Conservation (phyloP, 805 yeast genomes). For the Pichia exigua region DNA sequence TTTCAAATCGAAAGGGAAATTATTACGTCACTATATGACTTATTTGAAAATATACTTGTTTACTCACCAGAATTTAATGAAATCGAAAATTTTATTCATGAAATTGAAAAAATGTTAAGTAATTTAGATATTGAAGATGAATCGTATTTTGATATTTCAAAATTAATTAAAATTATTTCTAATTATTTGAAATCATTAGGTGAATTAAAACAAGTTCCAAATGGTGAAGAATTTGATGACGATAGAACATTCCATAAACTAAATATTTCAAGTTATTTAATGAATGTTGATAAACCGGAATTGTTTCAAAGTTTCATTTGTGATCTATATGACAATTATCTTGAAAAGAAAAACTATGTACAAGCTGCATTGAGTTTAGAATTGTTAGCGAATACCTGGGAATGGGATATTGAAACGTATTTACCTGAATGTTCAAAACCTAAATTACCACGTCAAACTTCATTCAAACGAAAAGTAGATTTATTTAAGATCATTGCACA, state of each 20-base stretch:
- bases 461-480: slow-evolving; percentile 73
- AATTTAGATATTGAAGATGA: slow-evolving; percentile 58
- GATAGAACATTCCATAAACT: slow-evolving; percentile 77
- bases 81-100: slow-evolving; percentile 44
- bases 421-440: slow-evolving; percentile 57
- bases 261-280: slow-evolving; percentile 66
- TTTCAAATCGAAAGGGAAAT: slow-evolving; percentile 57
- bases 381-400: slow-evolving; percentile 65
- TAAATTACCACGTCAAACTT: slow-evolving; percentile 68
- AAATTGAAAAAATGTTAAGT: slow-evolving; percentile 38
- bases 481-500: slow-evolving; percentile 62
- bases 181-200: slow-evolving; percentile 58
- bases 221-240: slow-evolving; percentile 76
- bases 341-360: slow-evolving; percentile 52
- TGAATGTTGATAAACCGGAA: slow-evolving; percentile 73
- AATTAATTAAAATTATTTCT: slow-evolving; percentile 45
- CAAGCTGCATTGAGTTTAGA: slow-evolving; percentile 83
- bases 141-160: slow-evolving; percentile 42
- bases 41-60: slow-evolving; percentile 44
- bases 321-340: slow-evolving; percentile 60
- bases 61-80: slow-evolving; percentile 51
- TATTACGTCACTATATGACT: slow-evolving; percentile 53
- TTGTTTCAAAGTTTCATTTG: slow-evolving; percentile 71
- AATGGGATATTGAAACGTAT: slow-evolving; percentile 56
- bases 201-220: slow-evolving; percentile 67